Evolutionary conservation across 2,329 filamentous ascomycete species (phyloP).

Genomic region (Acrocalymma vagum): DNA sequence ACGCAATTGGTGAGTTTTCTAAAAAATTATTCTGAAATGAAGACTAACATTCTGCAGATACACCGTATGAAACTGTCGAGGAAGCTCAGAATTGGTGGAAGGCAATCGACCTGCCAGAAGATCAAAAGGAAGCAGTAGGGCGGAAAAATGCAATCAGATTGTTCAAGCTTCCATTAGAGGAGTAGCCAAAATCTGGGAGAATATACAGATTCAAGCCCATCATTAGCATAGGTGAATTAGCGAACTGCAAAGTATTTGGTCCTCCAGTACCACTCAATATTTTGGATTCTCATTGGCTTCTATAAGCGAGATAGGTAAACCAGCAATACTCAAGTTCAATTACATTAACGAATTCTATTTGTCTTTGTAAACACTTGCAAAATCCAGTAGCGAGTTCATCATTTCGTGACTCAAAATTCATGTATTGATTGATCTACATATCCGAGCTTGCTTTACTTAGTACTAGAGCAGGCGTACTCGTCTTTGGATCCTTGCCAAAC

Average conservation of each 20-base stretch:
- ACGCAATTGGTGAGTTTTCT: conserved; percentile 41
- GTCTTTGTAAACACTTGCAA: too few species aligned
- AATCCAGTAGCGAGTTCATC: too few species aligned
- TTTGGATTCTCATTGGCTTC: too few species aligned
- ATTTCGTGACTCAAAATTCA: too few species aligned
- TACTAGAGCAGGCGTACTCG: conserved; percentile 53
- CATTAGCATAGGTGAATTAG: too few species aligned
- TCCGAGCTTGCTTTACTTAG: conserved; percentile 42
- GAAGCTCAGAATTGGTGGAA: conserved; percentile 41
- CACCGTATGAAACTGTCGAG: conserved; percentile 30
- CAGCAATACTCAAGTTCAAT: too few species aligned
- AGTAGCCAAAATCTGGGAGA: too few species aligned
- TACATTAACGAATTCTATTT: too few species aligned
- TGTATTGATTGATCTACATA: conserved; percentile 4
- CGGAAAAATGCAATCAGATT: conserved; percentile 34
- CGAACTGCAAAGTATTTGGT: too few species aligned
- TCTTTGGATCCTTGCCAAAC: conserved; percentile 53
- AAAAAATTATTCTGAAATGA: not conserved
- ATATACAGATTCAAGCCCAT: too few species aligned
- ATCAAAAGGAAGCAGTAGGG: conserved; percentile 35
- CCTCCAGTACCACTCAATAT: too few species aligned
- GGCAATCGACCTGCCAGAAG: conserved; percentile 29
- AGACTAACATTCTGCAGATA: conserved; percentile 30
- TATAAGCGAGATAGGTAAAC: too few species aligned
- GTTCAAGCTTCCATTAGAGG: conserved; percentile 35